A percentile compares a stretch with the other conserved stretches of the same genome.
These are phyloP conservation scores for Arabidopsis hybrid DNA, from an alignment of 441 rosid species.

Conservation along the genomic window DNA sequence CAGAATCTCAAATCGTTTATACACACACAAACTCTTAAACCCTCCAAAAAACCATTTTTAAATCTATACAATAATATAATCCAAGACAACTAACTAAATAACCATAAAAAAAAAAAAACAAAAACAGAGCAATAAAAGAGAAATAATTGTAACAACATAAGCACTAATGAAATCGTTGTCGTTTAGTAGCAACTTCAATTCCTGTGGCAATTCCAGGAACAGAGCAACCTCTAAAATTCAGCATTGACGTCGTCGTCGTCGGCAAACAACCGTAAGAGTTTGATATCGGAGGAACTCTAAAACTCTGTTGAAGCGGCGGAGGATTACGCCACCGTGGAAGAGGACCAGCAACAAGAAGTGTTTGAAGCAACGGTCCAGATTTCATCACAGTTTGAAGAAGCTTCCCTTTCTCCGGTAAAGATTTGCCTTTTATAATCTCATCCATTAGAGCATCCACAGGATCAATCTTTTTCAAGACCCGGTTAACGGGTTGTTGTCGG, in stretches of 20 bases:
- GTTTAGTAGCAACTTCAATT: slow-evolving; percentile 50
- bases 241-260: slow-evolving; percentile 40
- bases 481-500: slow-evolving; percentile 36
- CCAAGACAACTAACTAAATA: slow-evolving; percentile 11
- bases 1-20: slow-evolving; percentile 24
- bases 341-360: slow-evolving; percentile 82
- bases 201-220: slow-evolving; percentile 49
- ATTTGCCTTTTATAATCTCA: slow-evolving; percentile 56
- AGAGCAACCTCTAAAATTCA: slow-evolving; percentile 52
- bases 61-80: slow-evolving; percentile 37
- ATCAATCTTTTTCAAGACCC: slow-evolving; percentile 46
- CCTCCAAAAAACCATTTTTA: not conserved
- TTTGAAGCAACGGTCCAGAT: slow-evolving; percentile 80
- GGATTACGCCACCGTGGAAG: slow-evolving; percentile 95
- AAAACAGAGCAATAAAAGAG: slow-evolving; percentile 16
- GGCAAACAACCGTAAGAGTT: slow-evolving; percentile 48
- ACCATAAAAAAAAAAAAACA: not conserved
- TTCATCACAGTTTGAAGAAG: slow-evolving; percentile 74
- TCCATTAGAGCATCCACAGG: slow-evolving; percentile 54
- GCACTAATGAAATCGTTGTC: slow-evolving; percentile 67
- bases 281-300: slow-evolving; percentile 62
- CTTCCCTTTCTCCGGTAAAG: slow-evolving; percentile 73
- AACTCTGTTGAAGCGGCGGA: slow-evolving; percentile 78
- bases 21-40: slow-evolving; percentile 25
- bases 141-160: slow-evolving; percentile 20